A percentile compares a stretch with the other conserved stretches of the same genome.
Evolutionary conservation across 2,329 filamentous ascomycete genomes (phyloP).

Genomic region (Nothopassalora personata): DNA sequence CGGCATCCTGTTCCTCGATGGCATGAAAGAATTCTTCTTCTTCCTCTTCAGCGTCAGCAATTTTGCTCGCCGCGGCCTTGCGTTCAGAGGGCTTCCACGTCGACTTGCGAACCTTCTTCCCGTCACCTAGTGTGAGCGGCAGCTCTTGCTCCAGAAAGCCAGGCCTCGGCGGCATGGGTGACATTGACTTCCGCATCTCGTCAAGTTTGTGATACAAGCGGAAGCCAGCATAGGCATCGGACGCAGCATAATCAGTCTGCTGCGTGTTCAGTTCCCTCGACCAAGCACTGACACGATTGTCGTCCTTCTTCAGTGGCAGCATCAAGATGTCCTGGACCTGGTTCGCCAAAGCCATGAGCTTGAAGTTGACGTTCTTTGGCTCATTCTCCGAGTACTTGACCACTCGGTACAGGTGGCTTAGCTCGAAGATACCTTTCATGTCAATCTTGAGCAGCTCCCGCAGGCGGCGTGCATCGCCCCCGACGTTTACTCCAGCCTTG

Average conservation of each 20-base stretch:
- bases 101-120: conserved; percentile 20
- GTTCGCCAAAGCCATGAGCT: conserved; percentile 58
- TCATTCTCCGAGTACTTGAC: conserved; percentile 60
- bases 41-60: conserved; percentile 22
- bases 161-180: conserved; percentile 67
- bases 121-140: conserved; percentile 56
- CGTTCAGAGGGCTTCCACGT: conserved; percentile 1
- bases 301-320: conserved; percentile 70
- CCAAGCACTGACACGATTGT: conserved; percentile 74
- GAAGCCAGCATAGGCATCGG: conserved; percentile 74
- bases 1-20: conserved; percentile 22
- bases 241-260: conserved; percentile 71
- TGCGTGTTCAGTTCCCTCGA: conserved; percentile 53
- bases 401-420: conserved; percentile 75
- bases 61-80: conserved; percentile 12
- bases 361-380: conserved; percentile 58
- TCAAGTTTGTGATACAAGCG: conserved; percentile 71
- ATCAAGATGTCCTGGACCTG: conserved; percentile 68
- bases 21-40: conserved; percentile 34
- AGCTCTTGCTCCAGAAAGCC: conserved; percentile 60
- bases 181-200: conserved; percentile 57
- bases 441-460: conserved; percentile 60
- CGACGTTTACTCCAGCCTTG: conserved; percentile 74
- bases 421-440: conserved; percentile 65
- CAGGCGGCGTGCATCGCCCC: conserved; percentile 61